A percentile compares a stretch with the other conserved stretches of the same genome.
phyloP scores from a whole-genome alignment of 2,329 filamentous ascomycete genomes.

The Dendryphion nanum region DNA sequence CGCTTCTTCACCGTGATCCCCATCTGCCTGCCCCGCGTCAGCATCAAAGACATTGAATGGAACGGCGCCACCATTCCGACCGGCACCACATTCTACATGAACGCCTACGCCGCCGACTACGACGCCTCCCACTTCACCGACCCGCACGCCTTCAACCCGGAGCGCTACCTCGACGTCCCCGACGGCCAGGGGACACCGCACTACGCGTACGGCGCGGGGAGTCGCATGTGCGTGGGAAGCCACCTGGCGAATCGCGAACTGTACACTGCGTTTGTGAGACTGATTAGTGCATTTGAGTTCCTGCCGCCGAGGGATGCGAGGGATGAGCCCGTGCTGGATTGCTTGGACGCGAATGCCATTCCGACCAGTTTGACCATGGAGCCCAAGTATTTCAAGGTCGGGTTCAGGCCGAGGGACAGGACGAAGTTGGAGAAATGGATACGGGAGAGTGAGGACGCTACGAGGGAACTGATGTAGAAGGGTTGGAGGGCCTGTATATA shows the following conservation, averaged over 20 bases:
- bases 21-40: constrained; percentile 71
- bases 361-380: constrained; percentile 51
- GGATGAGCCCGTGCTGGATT: constrained; percentile 46
- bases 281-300: constrained; percentile 50
- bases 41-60: constrained; percentile 70
- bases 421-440: constrained; percentile 47
- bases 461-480: constrained; percentile 37
- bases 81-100: constrained; percentile 76
- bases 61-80: constrained; percentile 67
- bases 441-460: constrained; percentile 46
- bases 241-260: constrained; percentile 44
- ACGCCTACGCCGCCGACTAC: constrained; percentile 74
- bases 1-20: constrained; percentile 79
- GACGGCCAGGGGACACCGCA: constrained; percentile 49
- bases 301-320: constrained; percentile 38
- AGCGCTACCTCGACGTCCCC: constrained; percentile 60
- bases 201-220: constrained; percentile 50
- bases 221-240: constrained; percentile 48
- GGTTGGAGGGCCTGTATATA: no score
- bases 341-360: constrained; percentile 45
- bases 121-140: constrained; percentile 67
- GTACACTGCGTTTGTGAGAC: constrained; percentile 48
- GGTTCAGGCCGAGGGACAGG: constrained; percentile 45
- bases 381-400: constrained; percentile 52
- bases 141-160: constrained; percentile 64